phyloP scores from a whole-genome alignment of 1,139 yeast species.

The Trichomonascaceae sp. region DNA sequence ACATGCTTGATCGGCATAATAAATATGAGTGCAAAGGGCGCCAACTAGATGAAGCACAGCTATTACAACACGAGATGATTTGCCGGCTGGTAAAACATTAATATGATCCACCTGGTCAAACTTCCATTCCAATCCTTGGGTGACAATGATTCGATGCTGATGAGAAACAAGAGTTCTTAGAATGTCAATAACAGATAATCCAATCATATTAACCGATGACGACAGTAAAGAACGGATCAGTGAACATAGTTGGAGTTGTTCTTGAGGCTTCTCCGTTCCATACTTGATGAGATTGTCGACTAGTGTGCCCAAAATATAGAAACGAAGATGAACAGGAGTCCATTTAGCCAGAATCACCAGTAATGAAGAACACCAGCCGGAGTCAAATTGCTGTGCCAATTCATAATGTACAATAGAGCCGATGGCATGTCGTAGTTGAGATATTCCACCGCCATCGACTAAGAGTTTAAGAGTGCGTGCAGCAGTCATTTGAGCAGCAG shows the following conservation, averaged over 20 bases:
- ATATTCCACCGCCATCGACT: conserved; percentile 34
- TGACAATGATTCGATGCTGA: conserved; percentile 45
- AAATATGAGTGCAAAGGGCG: conserved; percentile 62
- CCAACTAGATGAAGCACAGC: conserved; percentile 42
- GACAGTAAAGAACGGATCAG: conserved; percentile 64
- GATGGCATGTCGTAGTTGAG: conserved; percentile 28
- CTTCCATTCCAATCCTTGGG: conserved; percentile 10
- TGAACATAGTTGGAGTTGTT: conserved; percentile 47
- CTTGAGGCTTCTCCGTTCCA: conserved; percentile 29
- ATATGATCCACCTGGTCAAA: conserved; percentile 5
- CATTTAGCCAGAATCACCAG: conserved; percentile 61
- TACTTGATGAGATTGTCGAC: conserved; percentile 30
- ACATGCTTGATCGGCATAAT: conserved; percentile 73
- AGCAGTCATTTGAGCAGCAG: conserved; percentile 17
- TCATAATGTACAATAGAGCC: conserved; percentile 31
- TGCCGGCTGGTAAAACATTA: not conserved
- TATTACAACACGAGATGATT: conserved; percentile 18
- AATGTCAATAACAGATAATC: conserved; percentile 81
- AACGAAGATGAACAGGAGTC: conserved; percentile 85
- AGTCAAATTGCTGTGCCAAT: conserved; percentile 22
- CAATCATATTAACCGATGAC: conserved; percentile 78
- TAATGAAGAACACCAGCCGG: conserved; percentile 51
- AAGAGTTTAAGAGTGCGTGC: conserved; percentile 32
- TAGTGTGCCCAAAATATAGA: conserved; percentile 50
- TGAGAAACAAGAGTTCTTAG: conserved; percentile 56